Evolutionary conservation across 768 basidiomycete species (phyloP), one percentile per base, ranked within the genome.

Genomic region (Chalciporus sphaerocephalus): DNA sequence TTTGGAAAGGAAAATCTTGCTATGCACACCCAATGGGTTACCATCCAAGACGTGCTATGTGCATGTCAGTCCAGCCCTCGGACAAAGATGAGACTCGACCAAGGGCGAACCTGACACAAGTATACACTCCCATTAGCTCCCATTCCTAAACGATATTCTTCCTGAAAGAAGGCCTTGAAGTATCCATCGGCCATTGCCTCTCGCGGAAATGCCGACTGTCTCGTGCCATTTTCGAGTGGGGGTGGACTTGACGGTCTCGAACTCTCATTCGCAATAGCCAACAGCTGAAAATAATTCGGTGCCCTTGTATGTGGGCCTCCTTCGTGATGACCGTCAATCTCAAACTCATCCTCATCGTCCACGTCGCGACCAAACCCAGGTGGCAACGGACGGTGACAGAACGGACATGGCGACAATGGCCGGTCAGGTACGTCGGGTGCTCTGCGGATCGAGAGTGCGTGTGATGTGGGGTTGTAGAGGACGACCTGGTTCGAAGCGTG

Each of bases 81-180:
- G 18, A 40, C 24, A 35, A 12, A 32, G 18, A 21, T 1, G 0
- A 16, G 20, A 30, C 28, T 22, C 42, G 10, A 46, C 18, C 11
- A 11, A 23, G 20, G 43, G 38, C 75, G 16, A 47, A 90, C 90
- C 74, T 89, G 87, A 56, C 91, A 94, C 3, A 95, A 72, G 60
- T 74, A 96, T 1, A 98, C 94, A 20, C 76, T 86, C 2, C 95
- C 94, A 57, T 92, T 92, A 0, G 93, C 93, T 34, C 94, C 94
- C 90, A 96, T 94, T 1, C 94, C 94, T 6, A 98, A 73, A 47
- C 84, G 79, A 50, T 76, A 81, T 53, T 94, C 91, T 57, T 96
- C 93, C 46, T 84, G 80, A 59, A 98, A 98, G 71, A 95, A 98
- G 0, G 89, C 76, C 53, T 85, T 80, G 69, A 94, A 95, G 62